Evolutionary conservation across 1,284 basidiomycete genomes (phyloP).

Genomic region (Malassezia brasiliensis): DNA sequence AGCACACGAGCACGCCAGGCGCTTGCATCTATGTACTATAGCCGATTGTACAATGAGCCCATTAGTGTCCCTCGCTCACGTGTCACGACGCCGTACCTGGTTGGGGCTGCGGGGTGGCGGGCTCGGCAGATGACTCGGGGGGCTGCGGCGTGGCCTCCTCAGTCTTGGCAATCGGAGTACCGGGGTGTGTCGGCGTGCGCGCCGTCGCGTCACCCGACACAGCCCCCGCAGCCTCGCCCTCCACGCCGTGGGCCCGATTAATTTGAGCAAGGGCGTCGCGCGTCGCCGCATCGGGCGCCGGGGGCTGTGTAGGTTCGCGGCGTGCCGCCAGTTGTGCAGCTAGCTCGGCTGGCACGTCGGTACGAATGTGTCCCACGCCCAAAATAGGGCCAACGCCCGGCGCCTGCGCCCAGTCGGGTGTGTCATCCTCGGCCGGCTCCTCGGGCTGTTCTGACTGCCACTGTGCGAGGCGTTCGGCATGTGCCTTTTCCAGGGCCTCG

Average conservation of each 20-base stretch:
- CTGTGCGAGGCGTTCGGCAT: neutral
- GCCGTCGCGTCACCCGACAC: neutral
- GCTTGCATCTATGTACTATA: no score
- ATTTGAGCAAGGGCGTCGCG: neutral
- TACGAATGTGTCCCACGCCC: constrained; percentile 30
- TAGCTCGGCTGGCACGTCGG: constrained; percentile 17
- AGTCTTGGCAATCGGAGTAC: no score
- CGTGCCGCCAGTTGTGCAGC: constrained; percentile 2
- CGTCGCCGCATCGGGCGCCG: neutral
- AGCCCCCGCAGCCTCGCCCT: neutral
- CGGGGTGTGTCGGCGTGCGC: no score
- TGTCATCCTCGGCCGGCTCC: constrained; percentile 10
- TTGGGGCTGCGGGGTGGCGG: no score
- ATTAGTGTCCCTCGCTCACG: no score
- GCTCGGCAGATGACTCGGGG: no score
- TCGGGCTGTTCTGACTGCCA: neutral
- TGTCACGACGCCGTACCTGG: no score
- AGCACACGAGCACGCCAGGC: no score
- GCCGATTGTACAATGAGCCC: no score
- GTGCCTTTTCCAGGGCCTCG: neutral
- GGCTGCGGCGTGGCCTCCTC: no score
- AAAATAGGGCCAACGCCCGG: constrained; percentile 29
- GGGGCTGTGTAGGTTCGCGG: neutral
- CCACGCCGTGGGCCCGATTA: neutral
- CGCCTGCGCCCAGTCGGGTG: constrained; percentile 18